Evolutionary conservation across 331 rosid species (phyloP), one percentile per base, ranked within the genome.

Genomic region (Stylosanthes scabra): DNA sequence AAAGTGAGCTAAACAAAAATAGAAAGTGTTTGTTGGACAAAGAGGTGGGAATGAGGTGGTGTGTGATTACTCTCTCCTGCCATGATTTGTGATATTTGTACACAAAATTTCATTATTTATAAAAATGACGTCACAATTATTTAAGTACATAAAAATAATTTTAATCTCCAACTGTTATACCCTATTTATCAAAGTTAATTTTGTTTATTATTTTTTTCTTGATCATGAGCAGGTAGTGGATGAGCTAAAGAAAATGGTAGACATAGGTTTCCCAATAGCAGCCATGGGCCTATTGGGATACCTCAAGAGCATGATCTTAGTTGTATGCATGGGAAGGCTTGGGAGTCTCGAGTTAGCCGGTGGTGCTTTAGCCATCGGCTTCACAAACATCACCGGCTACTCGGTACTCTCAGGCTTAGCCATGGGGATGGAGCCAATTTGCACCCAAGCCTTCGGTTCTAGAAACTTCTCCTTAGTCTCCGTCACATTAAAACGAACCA

Each of bases 381-480:
- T 91, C 91, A 91, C 96, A 15, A 91, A 93, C 82, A 86, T 93
- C 76, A 89, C 93, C 3, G 97, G 97, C 52, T 93, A 89, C 83
- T 93, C 96, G 0, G 90, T 93, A 67, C 89, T 93, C 6, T 91
- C 97, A 0, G 96, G 98, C 27, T 65, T 93, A 11, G 97, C 98
- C 76, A 82, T 85, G 92, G 98, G 98, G 1, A 93, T 93, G 97
- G 98, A 93, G 45, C 97, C 98, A 0, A 82, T 93, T 2, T 93
- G 98, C 68, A 83, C 88, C 78, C 98, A 91, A 50, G 96, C 98
- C 37, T 83, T 89, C 28, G 98, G 98, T 31, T 93, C 98, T 0
- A 71, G 74, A 49, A 91, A 89, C 85, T 66, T 79, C 25, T 71
- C 82, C 47, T 55, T 85, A n/a, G 81, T 90, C 0, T 77, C 84